phyloP scores from a whole-genome alignment of 2,329 filamentous ascomycete genomes.

The Phialocephala subalpina region DNA sequence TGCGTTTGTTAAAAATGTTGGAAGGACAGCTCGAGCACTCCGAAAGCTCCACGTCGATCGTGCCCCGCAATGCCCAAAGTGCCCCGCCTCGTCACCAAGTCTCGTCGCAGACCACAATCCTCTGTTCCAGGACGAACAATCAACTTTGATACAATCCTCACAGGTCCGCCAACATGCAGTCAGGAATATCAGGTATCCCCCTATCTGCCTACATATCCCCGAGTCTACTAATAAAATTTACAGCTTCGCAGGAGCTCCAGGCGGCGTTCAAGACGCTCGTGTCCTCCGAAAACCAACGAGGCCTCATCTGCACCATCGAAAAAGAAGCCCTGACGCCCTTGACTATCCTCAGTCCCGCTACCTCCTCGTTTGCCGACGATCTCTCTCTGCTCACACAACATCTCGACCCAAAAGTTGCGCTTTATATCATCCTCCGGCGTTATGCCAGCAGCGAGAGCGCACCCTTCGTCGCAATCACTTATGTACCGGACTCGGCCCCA shows the following conservation, averaged over 20 bases:
- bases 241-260: constrained; percentile 81
- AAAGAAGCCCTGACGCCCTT: constrained; percentile 73
- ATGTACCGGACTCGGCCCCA: constrained; percentile 79
- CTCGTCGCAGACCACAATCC: neutral
- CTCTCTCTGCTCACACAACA: constrained; percentile 68
- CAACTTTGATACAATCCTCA: neutral
- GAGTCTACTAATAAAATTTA: constrained; percentile 6
- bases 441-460: constrained; percentile 58
- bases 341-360: constrained; percentile 59
- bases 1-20: constrained; percentile 18
- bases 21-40: neutral
- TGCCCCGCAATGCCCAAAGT: constrained; percentile 7
- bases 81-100: neutral
- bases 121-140: constrained; percentile 1
- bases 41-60: constrained; percentile 2
- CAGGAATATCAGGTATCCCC: constrained; percentile 74
- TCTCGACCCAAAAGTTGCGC: constrained; percentile 70
- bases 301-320: constrained; percentile 74
- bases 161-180: constrained; percentile 67
- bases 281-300: constrained; percentile 67
- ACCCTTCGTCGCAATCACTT: constrained; percentile 74
- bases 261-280: constrained; percentile 76
- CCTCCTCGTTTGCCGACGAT: constrained; percentile 68
- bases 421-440: constrained; percentile 79
- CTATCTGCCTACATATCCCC: constrained; percentile 8